Percentiles rank a stretch among this genome's conserved stretches.
Evolutionary conservation across 495 filamentous ascomycete genomes (phyloP).

Genomic region (Tuber melanosporum): DNA sequence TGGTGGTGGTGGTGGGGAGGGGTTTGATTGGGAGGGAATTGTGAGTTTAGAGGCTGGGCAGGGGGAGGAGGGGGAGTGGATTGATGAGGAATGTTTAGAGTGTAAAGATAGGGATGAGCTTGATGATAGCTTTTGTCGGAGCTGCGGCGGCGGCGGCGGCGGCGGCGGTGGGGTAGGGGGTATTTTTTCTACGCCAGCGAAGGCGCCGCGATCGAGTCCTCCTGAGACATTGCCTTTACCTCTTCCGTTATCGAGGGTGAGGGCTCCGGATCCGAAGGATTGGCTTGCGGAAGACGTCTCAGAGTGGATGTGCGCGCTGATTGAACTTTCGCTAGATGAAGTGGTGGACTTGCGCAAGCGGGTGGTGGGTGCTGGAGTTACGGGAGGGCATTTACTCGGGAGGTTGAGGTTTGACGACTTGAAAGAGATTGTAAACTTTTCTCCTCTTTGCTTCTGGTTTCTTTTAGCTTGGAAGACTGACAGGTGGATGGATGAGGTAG

Average conservation of each 20-base stretch:
- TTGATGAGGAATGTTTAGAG: constrained; percentile 13
- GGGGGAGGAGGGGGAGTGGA: not conserved
- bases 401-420: constrained; percentile 4
- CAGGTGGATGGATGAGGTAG: not conserved
- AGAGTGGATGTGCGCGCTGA: not conserved
- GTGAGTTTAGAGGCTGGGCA: not conserved
- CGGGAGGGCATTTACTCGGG: not conserved
- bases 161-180: not conserved
- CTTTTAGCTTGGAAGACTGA: not conserved
- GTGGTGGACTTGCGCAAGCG: not conserved
- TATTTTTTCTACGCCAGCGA: not conserved
- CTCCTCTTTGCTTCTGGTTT: not conserved
- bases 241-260: not conserved
- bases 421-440: not conserved
- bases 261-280: not conserved
- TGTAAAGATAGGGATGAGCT: constrained; percentile 30
- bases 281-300: not conserved
- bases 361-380: not conserved
- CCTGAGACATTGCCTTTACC: not conserved
- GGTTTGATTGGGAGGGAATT: constrained; percentile 9
- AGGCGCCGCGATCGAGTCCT: not conserved
- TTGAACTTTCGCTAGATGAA: not conserved
- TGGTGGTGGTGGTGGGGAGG: constrained; percentile 6
- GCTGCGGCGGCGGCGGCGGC: constrained; percentile 10
- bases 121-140: constrained; percentile 20